Conservation (phyloP, 768 basidiomycete species). For the Hygrocybe punicea region DNA sequence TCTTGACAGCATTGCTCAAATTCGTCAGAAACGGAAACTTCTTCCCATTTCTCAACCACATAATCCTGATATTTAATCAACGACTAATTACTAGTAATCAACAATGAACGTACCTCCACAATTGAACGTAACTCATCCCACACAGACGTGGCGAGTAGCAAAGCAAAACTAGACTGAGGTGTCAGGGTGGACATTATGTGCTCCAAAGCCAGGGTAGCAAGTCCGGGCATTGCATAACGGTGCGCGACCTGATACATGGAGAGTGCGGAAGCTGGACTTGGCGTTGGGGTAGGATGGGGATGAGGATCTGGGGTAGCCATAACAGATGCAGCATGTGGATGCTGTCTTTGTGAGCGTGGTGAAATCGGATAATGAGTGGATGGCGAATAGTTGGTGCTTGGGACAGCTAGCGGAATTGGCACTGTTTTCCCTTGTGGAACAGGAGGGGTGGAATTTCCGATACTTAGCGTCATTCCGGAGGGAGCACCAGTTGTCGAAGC, state of each 20-base stretch:
- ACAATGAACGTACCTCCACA: constrained; percentile 48
- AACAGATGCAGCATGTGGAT: constrained; percentile 29
- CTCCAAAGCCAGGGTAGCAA: constrained; percentile 64
- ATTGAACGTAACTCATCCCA: constrained; percentile 64
- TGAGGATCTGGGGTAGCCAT: constrained; percentile 59
- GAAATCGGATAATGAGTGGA: constrained; percentile 47
- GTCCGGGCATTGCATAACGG: constrained; percentile 63
- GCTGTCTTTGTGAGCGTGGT: constrained; percentile 43
- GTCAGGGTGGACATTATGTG: constrained; percentile 71
- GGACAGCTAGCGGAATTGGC: constrained; percentile 37
- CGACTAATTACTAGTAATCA: constrained; percentile 2
- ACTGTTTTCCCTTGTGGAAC: constrained; percentile 40
- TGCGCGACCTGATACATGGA: constrained; percentile 76
- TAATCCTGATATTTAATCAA: constrained; percentile 48
- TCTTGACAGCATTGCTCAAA: constrained; percentile 71
- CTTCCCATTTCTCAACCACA: constrained; percentile 73
- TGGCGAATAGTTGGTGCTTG: constrained; percentile 27
- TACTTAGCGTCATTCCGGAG: not conserved
- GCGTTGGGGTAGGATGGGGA: constrained; percentile 60
- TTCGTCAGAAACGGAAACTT: constrained; percentile 58
- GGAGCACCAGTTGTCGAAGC: constrained; percentile 14
- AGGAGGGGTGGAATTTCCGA: constrained; percentile 19
- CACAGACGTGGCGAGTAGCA: constrained; percentile 62
- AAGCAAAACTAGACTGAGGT: constrained; percentile 60
- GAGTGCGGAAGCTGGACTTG: constrained; percentile 66